phyloP scores from a whole-genome alignment of 2,329 filamentous ascomycete genomes.

The Neoascochyta sp. region DNA sequence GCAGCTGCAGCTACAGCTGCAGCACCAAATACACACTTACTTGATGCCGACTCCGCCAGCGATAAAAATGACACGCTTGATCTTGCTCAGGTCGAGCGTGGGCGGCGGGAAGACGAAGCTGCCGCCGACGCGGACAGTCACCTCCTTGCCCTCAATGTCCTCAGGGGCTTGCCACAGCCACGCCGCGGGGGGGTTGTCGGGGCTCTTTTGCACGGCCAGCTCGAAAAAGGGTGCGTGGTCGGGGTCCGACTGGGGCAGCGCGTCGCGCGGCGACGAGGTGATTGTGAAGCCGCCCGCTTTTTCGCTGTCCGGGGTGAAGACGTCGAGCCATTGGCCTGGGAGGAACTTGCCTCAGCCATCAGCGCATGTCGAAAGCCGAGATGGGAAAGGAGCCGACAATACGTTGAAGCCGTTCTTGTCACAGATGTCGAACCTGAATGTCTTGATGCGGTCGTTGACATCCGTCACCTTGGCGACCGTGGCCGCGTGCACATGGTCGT shows the following conservation, averaged over 20 bases:
- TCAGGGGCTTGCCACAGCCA: conserved; percentile 64
- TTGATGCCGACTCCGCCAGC: conserved; percentile 83
- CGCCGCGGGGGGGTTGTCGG: conserved; percentile 66
- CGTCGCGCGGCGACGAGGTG: conserved; percentile 66
- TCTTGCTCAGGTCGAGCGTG: conserved; percentile 40
- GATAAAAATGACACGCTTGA: conserved; percentile 66
- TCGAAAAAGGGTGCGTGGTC: conserved; percentile 58
- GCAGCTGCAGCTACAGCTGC: no score
- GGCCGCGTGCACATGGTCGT: conserved; percentile 61
- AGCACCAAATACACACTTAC: no score
- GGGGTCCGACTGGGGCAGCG: conserved; percentile 30
- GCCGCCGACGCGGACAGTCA: conserved; percentile 72
- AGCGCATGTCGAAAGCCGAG: conserved; percentile 24
- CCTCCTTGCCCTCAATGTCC: conserved; percentile 55
- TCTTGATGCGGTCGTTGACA: conserved; percentile 63
- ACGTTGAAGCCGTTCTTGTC: conserved; percentile 50
- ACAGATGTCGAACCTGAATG: conserved; percentile 63
- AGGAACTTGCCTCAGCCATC: conserved; percentile 56
- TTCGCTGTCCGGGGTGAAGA: conserved; percentile 64
- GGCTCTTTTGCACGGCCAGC: conserved; percentile 71
- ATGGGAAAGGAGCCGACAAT: conserved; percentile 21
- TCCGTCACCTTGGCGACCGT: conserved; percentile 58
- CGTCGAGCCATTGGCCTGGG: conserved; percentile 86
- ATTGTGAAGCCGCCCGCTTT: conserved; percentile 85
- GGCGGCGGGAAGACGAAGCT: conserved; percentile 75